Base-by-base conservation (phyloP, 2,329 filamentous ascomycete genomes). In the Phoma sp. region DNA sequence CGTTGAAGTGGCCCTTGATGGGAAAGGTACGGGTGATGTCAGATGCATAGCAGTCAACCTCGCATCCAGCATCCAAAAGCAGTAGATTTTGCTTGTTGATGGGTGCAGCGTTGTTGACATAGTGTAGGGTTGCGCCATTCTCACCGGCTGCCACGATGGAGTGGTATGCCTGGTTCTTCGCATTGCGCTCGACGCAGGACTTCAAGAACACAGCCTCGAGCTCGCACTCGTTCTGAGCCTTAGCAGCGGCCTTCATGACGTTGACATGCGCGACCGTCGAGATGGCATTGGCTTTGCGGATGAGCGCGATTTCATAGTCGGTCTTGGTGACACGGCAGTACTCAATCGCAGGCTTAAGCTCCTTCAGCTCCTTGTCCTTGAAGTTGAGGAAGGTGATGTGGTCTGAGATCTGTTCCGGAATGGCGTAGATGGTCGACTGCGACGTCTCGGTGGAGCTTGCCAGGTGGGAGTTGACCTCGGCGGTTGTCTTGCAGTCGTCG, bases 1-100 rank as follows among this genome's bases (percentile, higher is more conserved):
- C 68, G 51, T 69, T 78, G 75, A 76, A 82, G 62, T 60, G 87
- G 82, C 64, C 86, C 4, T 79, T 84, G 64, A 96, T 86, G 2
- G 94, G 94, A 71, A 96, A 96, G 0, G 91, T 94, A 45, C 94
- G 85, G 1, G 93, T 97, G 80, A 94, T 82, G 60, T 88, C 85
- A 17, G 80, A 75, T 51, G 78, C 79, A 59, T 82, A 82, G 72
- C 77, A 81, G 48, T 76, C 71, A 43, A 77, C 77, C 63, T 82
- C 80, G 53, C 73, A 88, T 21, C 92, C 94, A 3, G 92, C 93
- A 70, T 98, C 94, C 19, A 97, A 78, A 53, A 96, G 83, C 47
- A 97, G 77, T 66, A 96, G 88, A 50, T 91, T 85, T 77, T 94
- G 92, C 38, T 85, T 86, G 0, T 61, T 53, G 37, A 72, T 73